These are phyloP conservation scores for Emergomyces africanus DNA, from an alignment of 2,329 filamentous ascomycete species.

Conservation along the genomic window DNA sequence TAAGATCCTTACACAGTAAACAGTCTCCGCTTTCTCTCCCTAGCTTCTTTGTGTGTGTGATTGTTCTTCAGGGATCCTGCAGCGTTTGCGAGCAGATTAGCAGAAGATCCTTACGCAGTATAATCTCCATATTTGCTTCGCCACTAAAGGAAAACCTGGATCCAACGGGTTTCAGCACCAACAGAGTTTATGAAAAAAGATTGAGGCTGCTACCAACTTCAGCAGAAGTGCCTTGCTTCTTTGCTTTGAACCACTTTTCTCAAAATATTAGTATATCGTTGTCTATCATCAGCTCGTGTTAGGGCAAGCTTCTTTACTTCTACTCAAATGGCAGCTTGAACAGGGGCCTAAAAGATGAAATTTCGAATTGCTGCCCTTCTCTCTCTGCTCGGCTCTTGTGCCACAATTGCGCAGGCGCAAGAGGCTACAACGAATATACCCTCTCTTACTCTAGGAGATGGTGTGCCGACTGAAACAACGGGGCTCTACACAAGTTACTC, in stretches of 20 bases:
- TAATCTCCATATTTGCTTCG: not conserved
- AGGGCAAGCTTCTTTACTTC: not conserved
- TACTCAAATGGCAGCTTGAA: not conserved
- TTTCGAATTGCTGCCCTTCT: not conserved
- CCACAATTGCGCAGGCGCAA: slow-evolving; percentile 4
- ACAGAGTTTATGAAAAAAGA: not conserved
- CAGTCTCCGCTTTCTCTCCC: not conserved
- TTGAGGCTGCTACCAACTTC: not conserved
- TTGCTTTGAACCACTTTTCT: not conserved
- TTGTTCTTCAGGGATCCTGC: not conserved
- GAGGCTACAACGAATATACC: not conserved
- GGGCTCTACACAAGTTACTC: slow-evolving; percentile 15
- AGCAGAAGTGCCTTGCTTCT: not conserved
- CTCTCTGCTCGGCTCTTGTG: not conserved
- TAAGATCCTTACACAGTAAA: not conserved
- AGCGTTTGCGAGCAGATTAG: not conserved
- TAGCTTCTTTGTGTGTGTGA: not conserved
- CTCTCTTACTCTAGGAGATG: not conserved
- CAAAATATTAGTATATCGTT: not conserved
- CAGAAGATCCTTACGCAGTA: not conserved
- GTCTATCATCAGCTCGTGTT: not conserved
- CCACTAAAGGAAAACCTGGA: not conserved
- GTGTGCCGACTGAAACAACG: slow-evolving; percentile 11
- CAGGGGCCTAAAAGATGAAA: not conserved
- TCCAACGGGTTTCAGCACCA: not conserved